phyloP scores from a whole-genome alignment of 2,329 filamentous ascomycete species.

The Botrytis tulipae region DNA sequence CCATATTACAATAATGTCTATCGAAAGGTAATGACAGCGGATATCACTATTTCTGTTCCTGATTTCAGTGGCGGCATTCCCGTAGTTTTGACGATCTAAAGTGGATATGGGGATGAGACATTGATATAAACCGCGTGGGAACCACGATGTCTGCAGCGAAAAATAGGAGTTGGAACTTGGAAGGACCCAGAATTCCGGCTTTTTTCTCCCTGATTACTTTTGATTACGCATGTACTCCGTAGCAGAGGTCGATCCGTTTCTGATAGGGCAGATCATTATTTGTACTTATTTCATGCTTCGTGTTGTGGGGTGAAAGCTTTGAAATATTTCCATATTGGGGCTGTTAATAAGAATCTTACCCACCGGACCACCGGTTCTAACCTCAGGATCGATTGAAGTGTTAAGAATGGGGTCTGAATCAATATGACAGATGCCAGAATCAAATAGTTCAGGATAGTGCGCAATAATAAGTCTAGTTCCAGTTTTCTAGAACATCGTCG shows the following conservation, averaged over 20 bases:
- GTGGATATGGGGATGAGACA: constrained; percentile 17
- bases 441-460: background rate
- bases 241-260: background rate
- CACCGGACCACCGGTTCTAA: constrained; percentile 12
- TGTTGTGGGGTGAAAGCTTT: constrained; percentile 1
- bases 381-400: background rate
- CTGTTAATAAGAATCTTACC: constrained; percentile 3
- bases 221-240: constrained; percentile 1
- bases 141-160: background rate
- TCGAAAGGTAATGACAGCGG: background rate
- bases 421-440: constrained; percentile 4
- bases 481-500: constrained; percentile 3
- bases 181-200: background rate
- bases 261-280: background rate
- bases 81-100: constrained; percentile 1
- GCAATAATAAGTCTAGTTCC: constrained; percentile 2
- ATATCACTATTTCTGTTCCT: background rate
- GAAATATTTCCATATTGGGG: background rate
- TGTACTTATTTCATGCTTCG: background rate
- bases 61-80: constrained; percentile 5
- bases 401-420: constrained; percentile 8
- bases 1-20: background rate
- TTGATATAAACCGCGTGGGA: constrained; percentile 12
- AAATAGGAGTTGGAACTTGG: constrained; percentile 1
- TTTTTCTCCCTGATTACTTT: background rate